Conservation (phyloP, 1,284 basidiomycete genomes). For the Tremellales sp. region DNA sequence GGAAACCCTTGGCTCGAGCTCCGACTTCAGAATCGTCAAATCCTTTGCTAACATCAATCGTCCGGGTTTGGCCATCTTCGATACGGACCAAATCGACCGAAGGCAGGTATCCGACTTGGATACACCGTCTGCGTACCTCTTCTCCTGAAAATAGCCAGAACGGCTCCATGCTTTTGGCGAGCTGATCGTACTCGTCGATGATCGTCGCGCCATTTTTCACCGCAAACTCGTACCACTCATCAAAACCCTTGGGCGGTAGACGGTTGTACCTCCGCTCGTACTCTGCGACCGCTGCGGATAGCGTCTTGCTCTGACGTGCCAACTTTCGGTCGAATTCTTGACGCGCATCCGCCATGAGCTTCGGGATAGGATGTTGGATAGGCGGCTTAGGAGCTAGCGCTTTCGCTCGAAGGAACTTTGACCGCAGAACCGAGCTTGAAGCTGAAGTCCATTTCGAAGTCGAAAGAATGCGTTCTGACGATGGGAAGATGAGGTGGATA, state of each 20-base stretch:
- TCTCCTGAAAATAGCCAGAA: conserved; percentile 70
- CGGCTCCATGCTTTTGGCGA: conserved; percentile 72
- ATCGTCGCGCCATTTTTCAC: conserved; percentile 67
- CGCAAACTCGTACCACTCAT: conserved; percentile 82
- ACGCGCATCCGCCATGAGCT: conserved; percentile 75
- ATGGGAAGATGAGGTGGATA: conserved; percentile 34
- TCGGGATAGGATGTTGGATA: conserved; percentile 70
- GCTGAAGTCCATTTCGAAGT: conserved; percentile 45
- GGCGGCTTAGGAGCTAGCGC: conserved; percentile 38
- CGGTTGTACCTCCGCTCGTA: conserved; percentile 72
- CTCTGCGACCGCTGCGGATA: conserved; percentile 68
- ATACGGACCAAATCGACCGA: conserved; percentile 82
- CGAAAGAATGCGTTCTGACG: conserved; percentile 25
- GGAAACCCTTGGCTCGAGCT: conserved; percentile 70
- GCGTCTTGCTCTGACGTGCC: conserved; percentile 66
- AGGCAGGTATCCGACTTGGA: conserved; percentile 71
- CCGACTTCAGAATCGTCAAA: conserved; percentile 66
- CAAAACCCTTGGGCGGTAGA: conserved; percentile 81
- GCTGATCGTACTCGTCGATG: conserved; percentile 80
- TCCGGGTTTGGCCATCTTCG: conserved; percentile 59
- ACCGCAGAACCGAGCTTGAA: conserved; percentile 45
- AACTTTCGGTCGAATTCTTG: conserved; percentile 63
- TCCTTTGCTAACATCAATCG: conserved; percentile 60
- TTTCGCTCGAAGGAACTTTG: conserved; percentile 41
- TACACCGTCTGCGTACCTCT: conserved; percentile 66